A percentile compares a stretch with the other conserved stretches of the same genome.
These are phyloP conservation scores for Geotrichum histeridarum DNA, from an alignment of 1,139 yeast genomes.

Conservation along the genomic window DNA sequence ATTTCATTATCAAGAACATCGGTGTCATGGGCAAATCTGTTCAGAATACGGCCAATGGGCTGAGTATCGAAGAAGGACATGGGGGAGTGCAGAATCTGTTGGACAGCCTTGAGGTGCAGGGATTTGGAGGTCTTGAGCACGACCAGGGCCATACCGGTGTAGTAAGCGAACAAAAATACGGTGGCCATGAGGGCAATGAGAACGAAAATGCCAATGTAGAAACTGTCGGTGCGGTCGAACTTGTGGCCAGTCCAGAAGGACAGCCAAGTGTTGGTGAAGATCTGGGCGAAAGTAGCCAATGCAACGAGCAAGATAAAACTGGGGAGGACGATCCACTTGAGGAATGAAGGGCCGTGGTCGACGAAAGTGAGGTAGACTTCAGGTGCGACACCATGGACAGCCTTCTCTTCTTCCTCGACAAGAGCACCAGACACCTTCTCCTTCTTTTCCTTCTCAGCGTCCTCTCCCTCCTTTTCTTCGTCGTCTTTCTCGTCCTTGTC, in stretches of 20 bases:
- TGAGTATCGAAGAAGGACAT: constrained; percentile 64
- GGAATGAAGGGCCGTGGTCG: constrained; percentile 51
- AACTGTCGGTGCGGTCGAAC: constrained; percentile 48
- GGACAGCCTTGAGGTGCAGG: constrained; percentile 48
- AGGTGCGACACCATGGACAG: constrained; percentile 45
- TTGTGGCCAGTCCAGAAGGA: constrained; percentile 72
- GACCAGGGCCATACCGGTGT: constrained; percentile 46
- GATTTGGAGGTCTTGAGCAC: constrained; percentile 42
- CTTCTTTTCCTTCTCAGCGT: constrained; percentile 25
- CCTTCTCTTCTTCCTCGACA: constrained; percentile 47
- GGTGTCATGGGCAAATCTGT: constrained; percentile 76
- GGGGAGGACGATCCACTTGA: constrained; percentile 43
- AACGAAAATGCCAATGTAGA: constrained; percentile 70
- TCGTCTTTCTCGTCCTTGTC: constrained; percentile 25
- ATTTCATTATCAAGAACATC: constrained; percentile 74
- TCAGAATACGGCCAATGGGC: constrained; percentile 65
- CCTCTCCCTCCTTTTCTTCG: constrained; percentile 25
- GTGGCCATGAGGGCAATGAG: constrained; percentile 44
- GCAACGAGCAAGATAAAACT: constrained; percentile 41
- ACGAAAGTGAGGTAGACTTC: constrained; percentile 51
- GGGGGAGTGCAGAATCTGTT: constrained; percentile 67
- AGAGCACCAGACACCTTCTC: constrained; percentile 32
- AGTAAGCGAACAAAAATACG: constrained; percentile 42
- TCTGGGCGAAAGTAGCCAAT: constrained; percentile 52
- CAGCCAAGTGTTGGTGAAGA: constrained; percentile 76